These are phyloP conservation scores for Lentinula sp. DNA, from an alignment of 768 basidiomycete species.

Conservation along the genomic window DNA sequence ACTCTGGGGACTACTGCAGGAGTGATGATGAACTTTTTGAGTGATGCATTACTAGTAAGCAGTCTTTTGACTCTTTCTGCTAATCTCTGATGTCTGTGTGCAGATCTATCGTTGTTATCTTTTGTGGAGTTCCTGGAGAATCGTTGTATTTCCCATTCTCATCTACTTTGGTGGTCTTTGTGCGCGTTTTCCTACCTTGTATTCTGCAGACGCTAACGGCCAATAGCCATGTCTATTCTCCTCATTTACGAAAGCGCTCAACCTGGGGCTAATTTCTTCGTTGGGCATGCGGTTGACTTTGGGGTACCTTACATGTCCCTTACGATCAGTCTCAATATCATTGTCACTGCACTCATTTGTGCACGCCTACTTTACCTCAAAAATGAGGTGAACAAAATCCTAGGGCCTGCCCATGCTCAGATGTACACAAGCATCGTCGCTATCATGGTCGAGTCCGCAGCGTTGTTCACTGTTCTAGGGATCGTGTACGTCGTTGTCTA, in stretches of 20 bases:
- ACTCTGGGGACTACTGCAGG: conserved; percentile 20
- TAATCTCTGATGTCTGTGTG: neutral
- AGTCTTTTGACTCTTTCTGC: neutral
- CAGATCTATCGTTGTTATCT: conserved; percentile 34
- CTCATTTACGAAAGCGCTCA: conserved; percentile 29
- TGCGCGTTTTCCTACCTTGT: conserved; percentile 9
- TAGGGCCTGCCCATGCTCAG: conserved; percentile 19
- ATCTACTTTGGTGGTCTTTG: conserved; percentile 17
- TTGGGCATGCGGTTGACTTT: conserved; percentile 28
- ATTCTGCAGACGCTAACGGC: neutral
- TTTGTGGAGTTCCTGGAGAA: conserved; percentile 18
- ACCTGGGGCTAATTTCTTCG: conserved; percentile 35
- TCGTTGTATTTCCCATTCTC: conserved; percentile 14
- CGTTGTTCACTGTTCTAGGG: conserved; percentile 30
- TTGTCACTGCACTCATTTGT: conserved; percentile 34
- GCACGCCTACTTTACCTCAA: conserved; percentile 27
- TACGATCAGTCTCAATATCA: conserved; percentile 33
- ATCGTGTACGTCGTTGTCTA: conserved; percentile 33
- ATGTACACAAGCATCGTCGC: conserved; percentile 31
- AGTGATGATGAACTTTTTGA: conserved; percentile 22
- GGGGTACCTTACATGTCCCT: conserved; percentile 34
- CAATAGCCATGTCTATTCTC: conserved; percentile 32
- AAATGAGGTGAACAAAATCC: conserved; percentile 17
- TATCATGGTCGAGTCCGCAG: conserved; percentile 34
- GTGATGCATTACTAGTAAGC: conserved; percentile 29